Conservation (phyloP, 805 yeast species). For the Kluyveromyces starmeri region DNA sequence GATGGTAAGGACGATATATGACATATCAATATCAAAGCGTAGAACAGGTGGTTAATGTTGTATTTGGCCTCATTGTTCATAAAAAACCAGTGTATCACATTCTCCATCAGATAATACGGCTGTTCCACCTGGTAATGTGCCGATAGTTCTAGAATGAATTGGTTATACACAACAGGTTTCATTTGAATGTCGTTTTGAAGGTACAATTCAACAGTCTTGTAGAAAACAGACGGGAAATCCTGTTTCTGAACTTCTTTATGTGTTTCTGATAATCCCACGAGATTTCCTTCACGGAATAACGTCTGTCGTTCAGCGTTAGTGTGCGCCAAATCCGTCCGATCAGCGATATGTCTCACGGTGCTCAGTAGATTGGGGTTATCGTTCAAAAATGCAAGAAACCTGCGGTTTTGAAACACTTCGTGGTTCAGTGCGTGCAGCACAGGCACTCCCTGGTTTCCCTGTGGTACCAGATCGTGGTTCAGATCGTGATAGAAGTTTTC, state of each 20-base stretch:
- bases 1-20: slow-evolving; percentile 6
- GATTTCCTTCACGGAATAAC: slow-evolving; percentile 1
- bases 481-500: slow-evolving; percentile 7
- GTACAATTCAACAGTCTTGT: slow-evolving; percentile 11
- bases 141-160: slow-evolving; percentile 8
- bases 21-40: slow-evolving; percentile 9
- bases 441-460: not conserved
- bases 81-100: slow-evolving; percentile 9
- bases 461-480: not conserved
- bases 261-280: not conserved
- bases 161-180: slow-evolving; percentile 8
- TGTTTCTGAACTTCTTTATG: slow-evolving; percentile 1
- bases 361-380: slow-evolving; percentile 4
- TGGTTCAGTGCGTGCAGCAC: slow-evolving; percentile 6
- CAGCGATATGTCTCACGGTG: slow-evolving; percentile 6
- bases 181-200: slow-evolving; percentile 9
- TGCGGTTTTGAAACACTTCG: slow-evolving; percentile 6
- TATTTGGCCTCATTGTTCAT: not conserved
- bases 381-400: slow-evolving; percentile 7
- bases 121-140: slow-evolving; percentile 6
- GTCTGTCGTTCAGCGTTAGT: slow-evolving; percentile 3
- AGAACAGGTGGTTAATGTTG: slow-evolving; percentile 9
- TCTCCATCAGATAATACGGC: slow-evolving; percentile 7
- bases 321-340: not conserved
- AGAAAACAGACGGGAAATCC: slow-evolving; percentile 17